Conservation (phyloP, 306 rosid genomes). For the Pachyrhizus erosus region DNA sequence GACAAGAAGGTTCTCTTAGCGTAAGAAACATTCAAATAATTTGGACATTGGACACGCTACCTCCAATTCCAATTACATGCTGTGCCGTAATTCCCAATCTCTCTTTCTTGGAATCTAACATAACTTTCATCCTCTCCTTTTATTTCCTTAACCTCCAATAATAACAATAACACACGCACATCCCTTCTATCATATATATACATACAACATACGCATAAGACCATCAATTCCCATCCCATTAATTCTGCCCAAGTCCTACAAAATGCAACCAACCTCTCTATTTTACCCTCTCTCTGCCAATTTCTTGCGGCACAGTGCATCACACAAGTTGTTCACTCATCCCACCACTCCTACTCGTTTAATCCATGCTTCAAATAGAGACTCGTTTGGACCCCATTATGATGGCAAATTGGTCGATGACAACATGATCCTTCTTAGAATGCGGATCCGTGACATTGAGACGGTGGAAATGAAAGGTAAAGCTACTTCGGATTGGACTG, state of each 20-base stretch:
- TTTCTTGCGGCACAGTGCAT: background rate
- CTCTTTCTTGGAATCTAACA: constrained; percentile 38
- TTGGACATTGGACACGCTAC: constrained; percentile 24
- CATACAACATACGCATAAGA: too few species aligned
- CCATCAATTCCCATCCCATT: too few species aligned
- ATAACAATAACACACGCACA: background rate
- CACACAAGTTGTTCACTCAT: background rate
- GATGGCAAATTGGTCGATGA: constrained; percentile 64
- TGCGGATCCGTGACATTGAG: constrained; percentile 58
- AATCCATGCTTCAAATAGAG: constrained; percentile 46
- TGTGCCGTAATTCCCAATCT: constrained; percentile 37
- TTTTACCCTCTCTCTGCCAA: background rate
- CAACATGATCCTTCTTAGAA: constrained; percentile 64
- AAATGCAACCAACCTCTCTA: constrained; percentile 44
- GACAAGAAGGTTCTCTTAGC: constrained; percentile 40
- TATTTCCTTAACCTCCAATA: background rate
- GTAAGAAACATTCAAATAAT: constrained; percentile 31
- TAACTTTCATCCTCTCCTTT: constrained; percentile 9
- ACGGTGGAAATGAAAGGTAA: constrained; percentile 27
- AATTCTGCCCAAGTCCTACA: too few species aligned
- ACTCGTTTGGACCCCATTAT: constrained; percentile 47
- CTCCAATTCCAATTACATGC: background rate
- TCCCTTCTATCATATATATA: background rate
- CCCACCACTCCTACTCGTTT: background rate
- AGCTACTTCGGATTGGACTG: constrained; percentile 52